A percentile compares a stretch with the other conserved stretches of the same genome.
Evolutionary conservation across 768 basidiomycete genomes (phyloP).

Genomic region (Coprinopsis cinerea): DNA sequence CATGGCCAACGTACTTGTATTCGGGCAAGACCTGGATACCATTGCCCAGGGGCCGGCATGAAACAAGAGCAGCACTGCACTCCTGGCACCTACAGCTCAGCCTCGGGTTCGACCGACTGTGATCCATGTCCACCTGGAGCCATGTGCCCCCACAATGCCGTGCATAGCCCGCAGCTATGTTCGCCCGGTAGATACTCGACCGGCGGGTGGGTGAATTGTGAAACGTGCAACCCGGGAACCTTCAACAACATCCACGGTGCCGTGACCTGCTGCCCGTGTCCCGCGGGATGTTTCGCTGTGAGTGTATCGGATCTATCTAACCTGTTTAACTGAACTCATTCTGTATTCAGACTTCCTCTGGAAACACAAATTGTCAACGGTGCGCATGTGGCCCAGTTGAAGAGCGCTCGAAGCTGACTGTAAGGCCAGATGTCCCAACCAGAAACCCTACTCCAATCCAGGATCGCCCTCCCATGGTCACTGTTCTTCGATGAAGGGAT

Average conservation of each 20-base stretch:
- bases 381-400: too few relatives aligned
- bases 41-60: neutral
- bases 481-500: too few relatives aligned
- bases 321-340: neutral
- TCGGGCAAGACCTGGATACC: neutral
- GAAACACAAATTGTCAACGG: neutral
- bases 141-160: neutral
- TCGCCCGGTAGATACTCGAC: neutral
- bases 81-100: neutral
- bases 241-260: neutral
- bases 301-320: neutral
- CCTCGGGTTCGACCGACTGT: neutral
- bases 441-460: neutral
- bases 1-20: neutral
- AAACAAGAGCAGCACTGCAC: neutral
- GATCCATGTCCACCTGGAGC: neutral
- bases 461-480: too few relatives aligned
- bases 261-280: neutral
- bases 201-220: neutral
- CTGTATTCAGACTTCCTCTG: neutral
- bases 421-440: neutral
- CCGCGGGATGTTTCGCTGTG: neutral
- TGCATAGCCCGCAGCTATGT: neutral
- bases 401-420: too few relatives aligned
- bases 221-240: neutral